A percentile compares a stretch with the other conserved stretches of the same genome.
phyloP scores from a whole-genome alignment of 2,329 filamentous ascomycete species.

The Thermomyces lanuginosus region DNA sequence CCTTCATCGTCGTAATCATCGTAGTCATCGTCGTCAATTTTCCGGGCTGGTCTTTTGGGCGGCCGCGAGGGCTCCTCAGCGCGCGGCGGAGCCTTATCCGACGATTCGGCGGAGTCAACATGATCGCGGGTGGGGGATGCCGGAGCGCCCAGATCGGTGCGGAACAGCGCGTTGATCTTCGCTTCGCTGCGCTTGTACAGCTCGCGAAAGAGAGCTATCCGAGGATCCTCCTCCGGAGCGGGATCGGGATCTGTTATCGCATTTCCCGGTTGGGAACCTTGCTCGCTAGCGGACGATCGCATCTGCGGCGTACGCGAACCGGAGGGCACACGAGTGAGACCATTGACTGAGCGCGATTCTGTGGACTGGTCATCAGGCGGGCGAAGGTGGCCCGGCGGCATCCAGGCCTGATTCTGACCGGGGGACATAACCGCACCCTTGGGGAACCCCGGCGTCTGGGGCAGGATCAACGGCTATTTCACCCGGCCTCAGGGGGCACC shows the following conservation, averaged over 20 bases:
- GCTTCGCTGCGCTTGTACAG: constrained; percentile 63
- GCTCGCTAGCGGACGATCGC: constrained; percentile 28
- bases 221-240: constrained; percentile 53
- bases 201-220: constrained; percentile 55
- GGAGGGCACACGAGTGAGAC: constrained; percentile 26
- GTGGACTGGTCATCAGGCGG: constrained; percentile 42
- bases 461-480: constrained; percentile 29
- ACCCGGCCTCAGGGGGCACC: constrained; percentile 18
- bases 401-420: constrained; percentile 53
- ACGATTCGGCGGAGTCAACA: constrained; percentile 30
- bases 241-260: constrained; percentile 37
- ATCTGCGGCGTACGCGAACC: constrained; percentile 29
- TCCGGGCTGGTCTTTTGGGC: constrained; percentile 45
- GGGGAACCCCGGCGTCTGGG: constrained; percentile 29
- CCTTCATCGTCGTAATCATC: constrained; percentile 49
- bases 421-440: constrained; percentile 43
- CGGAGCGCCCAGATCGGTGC: constrained; percentile 22
- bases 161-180: constrained; percentile 62
- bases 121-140: constrained; percentile 25
- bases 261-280: constrained; percentile 31
- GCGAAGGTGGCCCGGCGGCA: constrained; percentile 42
- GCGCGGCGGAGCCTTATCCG: constrained; percentile 22
- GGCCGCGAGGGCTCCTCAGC: constrained; percentile 33
- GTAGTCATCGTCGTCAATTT: constrained; percentile 64
- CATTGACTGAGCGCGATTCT: constrained; percentile 27